Percentiles rank a stretch among this genome's conserved stretches.
These are phyloP conservation scores for Sphaceloma murrayae DNA, from an alignment of 2,329 filamentous ascomycete species.

Conservation along the genomic window DNA sequence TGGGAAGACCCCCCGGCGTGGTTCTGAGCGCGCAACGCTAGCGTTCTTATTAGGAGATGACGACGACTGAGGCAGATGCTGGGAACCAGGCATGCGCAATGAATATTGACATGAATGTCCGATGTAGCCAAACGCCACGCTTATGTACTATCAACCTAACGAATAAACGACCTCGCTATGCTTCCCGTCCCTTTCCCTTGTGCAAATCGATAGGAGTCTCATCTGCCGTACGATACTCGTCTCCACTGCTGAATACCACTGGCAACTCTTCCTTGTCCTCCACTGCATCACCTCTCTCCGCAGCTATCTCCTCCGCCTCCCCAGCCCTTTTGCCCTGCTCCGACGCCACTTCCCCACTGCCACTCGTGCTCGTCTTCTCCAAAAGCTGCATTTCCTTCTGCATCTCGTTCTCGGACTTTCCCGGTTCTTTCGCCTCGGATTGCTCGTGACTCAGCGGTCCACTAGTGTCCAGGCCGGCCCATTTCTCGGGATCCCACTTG, in stretches of 20 bases:
- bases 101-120: too few relatives aligned
- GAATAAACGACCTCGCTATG: constrained; percentile 5
- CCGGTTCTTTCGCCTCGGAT: constrained; percentile 18
- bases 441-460: constrained; percentile 23
- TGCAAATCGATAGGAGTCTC: constrained; percentile 2
- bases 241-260: neutral
- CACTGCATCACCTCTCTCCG: neutral
- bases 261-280: neutral
- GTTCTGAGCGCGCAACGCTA: too few relatives aligned
- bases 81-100: too few relatives aligned
- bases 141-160: constrained; percentile 1
- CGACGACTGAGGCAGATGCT: too few relatives aligned
- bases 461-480: constrained; percentile 32
- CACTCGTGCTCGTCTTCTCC: constrained; percentile 14
- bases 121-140: too few relatives aligned
- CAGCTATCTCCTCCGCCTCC: neutral
- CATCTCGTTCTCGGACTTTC: constrained; percentile 29
- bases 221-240: constrained; percentile 1
- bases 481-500: constrained; percentile 29
- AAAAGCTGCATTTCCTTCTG: constrained; percentile 28
- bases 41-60: too few relatives aligned
- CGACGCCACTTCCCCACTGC: neutral
- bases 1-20: too few relatives aligned
- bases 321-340: neutral
- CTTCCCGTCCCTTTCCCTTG: constrained; percentile 9